Evolutionary conservation across 1,139 yeast species (phyloP), one percentile per base, ranked within the genome.

Genomic region (Arxiozyma heterogenica): DNA sequence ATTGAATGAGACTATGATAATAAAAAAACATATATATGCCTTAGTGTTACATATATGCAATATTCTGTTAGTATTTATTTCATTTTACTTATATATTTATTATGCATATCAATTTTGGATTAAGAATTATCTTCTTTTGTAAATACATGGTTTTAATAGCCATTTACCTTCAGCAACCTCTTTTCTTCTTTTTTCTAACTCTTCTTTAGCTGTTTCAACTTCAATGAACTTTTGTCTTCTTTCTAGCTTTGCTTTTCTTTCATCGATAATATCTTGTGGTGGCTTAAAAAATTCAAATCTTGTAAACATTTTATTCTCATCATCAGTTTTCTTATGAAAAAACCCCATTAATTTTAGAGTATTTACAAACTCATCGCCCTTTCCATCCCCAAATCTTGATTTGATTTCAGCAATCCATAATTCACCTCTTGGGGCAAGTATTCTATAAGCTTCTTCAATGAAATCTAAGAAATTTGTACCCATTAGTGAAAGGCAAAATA

Each of bases 371-470:
- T 87, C 91, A 25, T 78, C 77, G 25, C 91, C 90, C 48, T 78
- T 69, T 43, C 66, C 71, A 53, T 80, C 97, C 1, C 81, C 75
- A 64, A 93, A 89, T 63, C 99, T 77, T 1, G 96, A 88, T 71
- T 93, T 93, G 71, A 93, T 94, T 68, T 93, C 99, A 0, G 98
- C 95, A 55, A 93, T 89, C 98, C 98, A 94, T 51, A 93, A 73
- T 66, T 91, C 96, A 23, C 99, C 98, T 56, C 88, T 78, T 46
- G 96, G 96, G 15, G 90, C 84, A 54, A 93, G 75, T 23, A 93
- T 77, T 61, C 99, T 78, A 67, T 86, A 77, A 0, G 97, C 98
- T 68, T 93, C 99, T 56, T 83, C 77, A 54, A 93, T 81, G 66
- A 93, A 94, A 66, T 93, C 98, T 57, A 91, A 74, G 68, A 91